Conservation (phyloP, 2,329 filamentous ascomycete genomes). For the Penicillium sp. region DNA sequence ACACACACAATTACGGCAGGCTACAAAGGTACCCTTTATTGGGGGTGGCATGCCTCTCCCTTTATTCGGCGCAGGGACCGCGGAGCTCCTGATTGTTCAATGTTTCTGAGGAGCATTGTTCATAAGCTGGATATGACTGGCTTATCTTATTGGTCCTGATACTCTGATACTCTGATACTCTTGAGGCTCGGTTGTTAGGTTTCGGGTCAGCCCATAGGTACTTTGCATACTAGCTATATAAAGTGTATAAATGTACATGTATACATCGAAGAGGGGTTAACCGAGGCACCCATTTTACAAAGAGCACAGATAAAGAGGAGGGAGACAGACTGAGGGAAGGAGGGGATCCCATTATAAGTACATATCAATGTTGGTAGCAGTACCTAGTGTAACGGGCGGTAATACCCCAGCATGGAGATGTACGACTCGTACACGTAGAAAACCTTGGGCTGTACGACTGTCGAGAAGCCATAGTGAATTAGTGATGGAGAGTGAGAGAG, state of each 20-base stretch:
- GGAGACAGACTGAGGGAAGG: too few relatives aligned
- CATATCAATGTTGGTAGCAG: too few relatives aligned
- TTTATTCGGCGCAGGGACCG: not conserved
- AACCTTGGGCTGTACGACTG: conserved; percentile 12
- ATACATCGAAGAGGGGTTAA: too few relatives aligned
- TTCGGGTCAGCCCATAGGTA: too few relatives aligned
- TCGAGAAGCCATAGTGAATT: not conserved
- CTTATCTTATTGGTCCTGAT: not conserved
- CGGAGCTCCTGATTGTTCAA: not conserved
- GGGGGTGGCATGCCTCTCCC: not conserved
- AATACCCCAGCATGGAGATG: conserved; percentile 1
- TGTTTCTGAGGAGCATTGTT: not conserved
- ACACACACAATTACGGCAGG: not conserved
- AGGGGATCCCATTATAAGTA: too few relatives aligned
- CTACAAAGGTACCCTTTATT: not conserved
- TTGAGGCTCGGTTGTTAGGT: conserved; percentile 2
- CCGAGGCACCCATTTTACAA: too few relatives aligned
- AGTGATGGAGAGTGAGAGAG: too few relatives aligned
- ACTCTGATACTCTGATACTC: not conserved
- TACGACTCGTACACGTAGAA: conserved; percentile 3
- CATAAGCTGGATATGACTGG: not conserved
- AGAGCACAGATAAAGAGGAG: too few relatives aligned
- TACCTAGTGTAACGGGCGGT: conserved; percentile 5
- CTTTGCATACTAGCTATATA: too few relatives aligned
- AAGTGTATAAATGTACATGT: too few relatives aligned